These are phyloP conservation scores for Helianthus annuus DNA, from an alignment of 129 eudicot genomes.

Conservation along the genomic window DNA sequence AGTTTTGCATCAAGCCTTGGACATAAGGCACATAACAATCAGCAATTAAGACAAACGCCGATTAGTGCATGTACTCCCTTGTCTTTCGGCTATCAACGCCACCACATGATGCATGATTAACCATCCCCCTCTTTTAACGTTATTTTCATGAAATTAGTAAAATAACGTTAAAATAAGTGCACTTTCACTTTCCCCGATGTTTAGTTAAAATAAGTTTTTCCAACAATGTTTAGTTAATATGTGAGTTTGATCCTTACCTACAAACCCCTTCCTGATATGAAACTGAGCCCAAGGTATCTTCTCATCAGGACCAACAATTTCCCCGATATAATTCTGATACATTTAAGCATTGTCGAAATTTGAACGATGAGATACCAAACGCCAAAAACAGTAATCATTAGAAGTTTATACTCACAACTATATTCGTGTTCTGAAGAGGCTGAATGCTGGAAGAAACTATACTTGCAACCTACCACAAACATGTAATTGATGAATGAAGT, in stretches of 20 bases:
- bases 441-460: constrained; percentile 80
- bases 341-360: background rate
- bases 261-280: constrained; percentile 65
- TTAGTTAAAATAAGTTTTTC: too few relatives aligned
- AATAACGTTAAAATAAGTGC: too few relatives aligned
- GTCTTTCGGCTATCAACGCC: too few relatives aligned
- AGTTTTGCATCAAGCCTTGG: too few relatives aligned
- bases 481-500: background rate
- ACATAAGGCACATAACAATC: too few relatives aligned
- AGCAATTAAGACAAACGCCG: too few relatives aligned
- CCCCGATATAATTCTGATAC: constrained; percentile 50
- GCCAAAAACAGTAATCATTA: background rate
- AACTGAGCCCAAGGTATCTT: constrained; percentile 62
- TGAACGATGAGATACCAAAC: constrained; percentile 1
- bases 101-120: too few relatives aligned
- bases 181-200: too few relatives aligned
- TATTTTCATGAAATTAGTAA: too few relatives aligned
- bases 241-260: constrained; percentile 39
- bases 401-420: constrained; percentile 47
- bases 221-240: background rate
- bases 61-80: too few relatives aligned
- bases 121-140: too few relatives aligned
- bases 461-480: constrained; percentile 62
- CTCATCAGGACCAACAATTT: constrained; percentile 55
- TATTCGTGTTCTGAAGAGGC: constrained; percentile 61